Evolutionary conservation across 495 filamentous ascomycete species (phyloP).

Genomic region (Xylaria venustula): DNA sequence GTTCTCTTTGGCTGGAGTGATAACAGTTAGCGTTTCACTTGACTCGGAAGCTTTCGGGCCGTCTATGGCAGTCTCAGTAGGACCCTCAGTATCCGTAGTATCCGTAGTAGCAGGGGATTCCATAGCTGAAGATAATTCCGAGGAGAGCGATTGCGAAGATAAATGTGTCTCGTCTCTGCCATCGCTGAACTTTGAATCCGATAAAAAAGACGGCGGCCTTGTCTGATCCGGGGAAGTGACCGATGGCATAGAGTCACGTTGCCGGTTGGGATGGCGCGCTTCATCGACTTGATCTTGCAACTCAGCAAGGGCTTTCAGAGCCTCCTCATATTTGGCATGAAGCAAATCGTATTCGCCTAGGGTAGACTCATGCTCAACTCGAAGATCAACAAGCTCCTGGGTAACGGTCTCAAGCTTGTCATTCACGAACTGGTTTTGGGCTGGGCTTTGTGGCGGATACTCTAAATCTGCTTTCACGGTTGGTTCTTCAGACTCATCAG

Average conservation of each 20-base stretch:
- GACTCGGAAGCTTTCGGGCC: constrained; percentile 35
- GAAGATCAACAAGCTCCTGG: constrained; percentile 88
- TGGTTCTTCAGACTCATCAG: background rate
- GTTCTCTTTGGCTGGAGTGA: constrained; percentile 26
- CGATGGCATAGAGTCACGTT: constrained; percentile 53
- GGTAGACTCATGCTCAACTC: constrained; percentile 84
- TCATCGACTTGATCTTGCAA: constrained; percentile 87
- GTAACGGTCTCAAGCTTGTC: constrained; percentile 92
- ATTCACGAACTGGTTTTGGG: constrained; percentile 79
- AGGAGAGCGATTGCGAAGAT: constrained; percentile 91
- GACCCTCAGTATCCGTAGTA: constrained; percentile 58
- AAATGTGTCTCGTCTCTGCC: constrained; percentile 73
- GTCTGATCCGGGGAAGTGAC: constrained; percentile 58
- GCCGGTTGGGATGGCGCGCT: constrained; percentile 61
- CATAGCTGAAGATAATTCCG: constrained; percentile 92
- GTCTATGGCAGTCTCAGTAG: constrained; percentile 60
- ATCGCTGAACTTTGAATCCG: constrained; percentile 71
- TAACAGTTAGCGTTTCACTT: constrained; percentile 22
- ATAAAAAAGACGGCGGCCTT: constrained; percentile 91
- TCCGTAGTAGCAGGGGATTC: constrained; percentile 70
- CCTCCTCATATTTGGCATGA: constrained; percentile 86
- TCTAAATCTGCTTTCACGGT: constrained; percentile 26
- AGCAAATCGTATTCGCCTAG: constrained; percentile 79
- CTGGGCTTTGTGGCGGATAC: constrained; percentile 60
- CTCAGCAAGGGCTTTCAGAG: constrained; percentile 74